These are phyloP conservation scores for Rhizoctonia solani DNA, from an alignment of 1,284 basidiomycete species.

Conservation along the genomic window DNA sequence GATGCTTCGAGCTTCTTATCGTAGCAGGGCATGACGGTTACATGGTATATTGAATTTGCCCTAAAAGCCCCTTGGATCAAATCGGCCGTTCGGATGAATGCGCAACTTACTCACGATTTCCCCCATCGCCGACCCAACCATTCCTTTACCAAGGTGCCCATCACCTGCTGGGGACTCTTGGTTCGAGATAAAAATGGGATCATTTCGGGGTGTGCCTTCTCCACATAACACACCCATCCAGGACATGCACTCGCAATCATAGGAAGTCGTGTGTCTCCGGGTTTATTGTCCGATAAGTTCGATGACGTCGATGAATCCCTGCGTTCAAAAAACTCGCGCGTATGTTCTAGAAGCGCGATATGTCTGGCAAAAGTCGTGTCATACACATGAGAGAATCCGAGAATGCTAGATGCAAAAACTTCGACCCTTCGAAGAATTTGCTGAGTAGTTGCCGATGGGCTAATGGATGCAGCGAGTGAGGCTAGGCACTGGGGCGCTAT, in stretches of 20 bases:
- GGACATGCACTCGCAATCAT: constrained; percentile 97
- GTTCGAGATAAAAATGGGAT: constrained; percentile 86
- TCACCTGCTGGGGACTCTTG: constrained; percentile 92
- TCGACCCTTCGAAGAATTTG: constrained; percentile 71
- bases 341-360: constrained; percentile 80
- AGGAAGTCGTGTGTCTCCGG: constrained; percentile 58
- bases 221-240: constrained; percentile 99
- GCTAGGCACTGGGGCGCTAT: constrained; percentile 93
- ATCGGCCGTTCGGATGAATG: not conserved
- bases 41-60: constrained; percentile 88
- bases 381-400: constrained; percentile 79
- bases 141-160: constrained; percentile 90
- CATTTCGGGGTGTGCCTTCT: constrained; percentile 95
- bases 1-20: constrained; percentile 99
- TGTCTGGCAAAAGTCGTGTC: constrained; percentile 96
- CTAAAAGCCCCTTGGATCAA: constrained; percentile 49
- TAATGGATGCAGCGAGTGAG: constrained; percentile 77
- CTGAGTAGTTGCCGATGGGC: constrained; percentile 57
- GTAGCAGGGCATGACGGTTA: constrained; percentile 98
- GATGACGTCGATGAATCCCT: constrained; percentile 44
- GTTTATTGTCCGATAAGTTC: constrained; percentile 17
- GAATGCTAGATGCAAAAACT: constrained; percentile 60
- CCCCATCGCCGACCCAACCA: constrained; percentile 72
- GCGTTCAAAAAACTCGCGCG: constrained; percentile 80
- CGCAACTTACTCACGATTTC: constrained; percentile 59